Conservation (phyloP, 2,329 filamentous ascomycete genomes). For the Diplodia seriata region DNA sequence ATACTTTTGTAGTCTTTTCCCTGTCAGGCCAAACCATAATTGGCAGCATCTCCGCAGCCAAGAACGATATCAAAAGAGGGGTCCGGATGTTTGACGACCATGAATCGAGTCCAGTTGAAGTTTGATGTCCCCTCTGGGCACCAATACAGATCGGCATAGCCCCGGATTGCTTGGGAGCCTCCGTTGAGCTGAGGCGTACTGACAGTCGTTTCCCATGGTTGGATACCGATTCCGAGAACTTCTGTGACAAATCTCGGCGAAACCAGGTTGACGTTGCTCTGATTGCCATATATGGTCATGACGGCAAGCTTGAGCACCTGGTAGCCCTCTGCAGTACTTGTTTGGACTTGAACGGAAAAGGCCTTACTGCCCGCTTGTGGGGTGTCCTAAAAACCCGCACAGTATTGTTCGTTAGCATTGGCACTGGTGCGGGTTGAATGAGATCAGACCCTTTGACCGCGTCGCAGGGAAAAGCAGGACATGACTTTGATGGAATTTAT, state of each 20-base stretch:
- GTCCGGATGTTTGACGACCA: not conserved
- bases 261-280: not conserved
- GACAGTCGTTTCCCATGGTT: not conserved
- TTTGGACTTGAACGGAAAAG: not conserved
- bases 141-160: not conserved
- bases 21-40: not conserved
- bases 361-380: not conserved
- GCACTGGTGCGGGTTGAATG: not conserved
- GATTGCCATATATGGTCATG: not conserved
- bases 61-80: not conserved
- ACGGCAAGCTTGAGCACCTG: not conserved
- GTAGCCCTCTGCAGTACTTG: not conserved
- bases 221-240: not conserved
- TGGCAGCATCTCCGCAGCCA: not conserved
- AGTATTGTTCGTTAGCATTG: not conserved
- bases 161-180: not conserved
- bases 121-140: not conserved
- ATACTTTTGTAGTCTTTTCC: not conserved
- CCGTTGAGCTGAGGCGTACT: not conserved
- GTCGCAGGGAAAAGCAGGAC: not conserved
- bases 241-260: not conserved
- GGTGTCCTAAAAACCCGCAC: not conserved
- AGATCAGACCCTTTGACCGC: not conserved
- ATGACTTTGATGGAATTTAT: not conserved
- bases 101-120: not conserved